Evolutionary conservation across 208 protist genomes (phyloP), one percentile per base, ranked within the genome.

Genomic region (Trypanosoma brucei): DNA sequence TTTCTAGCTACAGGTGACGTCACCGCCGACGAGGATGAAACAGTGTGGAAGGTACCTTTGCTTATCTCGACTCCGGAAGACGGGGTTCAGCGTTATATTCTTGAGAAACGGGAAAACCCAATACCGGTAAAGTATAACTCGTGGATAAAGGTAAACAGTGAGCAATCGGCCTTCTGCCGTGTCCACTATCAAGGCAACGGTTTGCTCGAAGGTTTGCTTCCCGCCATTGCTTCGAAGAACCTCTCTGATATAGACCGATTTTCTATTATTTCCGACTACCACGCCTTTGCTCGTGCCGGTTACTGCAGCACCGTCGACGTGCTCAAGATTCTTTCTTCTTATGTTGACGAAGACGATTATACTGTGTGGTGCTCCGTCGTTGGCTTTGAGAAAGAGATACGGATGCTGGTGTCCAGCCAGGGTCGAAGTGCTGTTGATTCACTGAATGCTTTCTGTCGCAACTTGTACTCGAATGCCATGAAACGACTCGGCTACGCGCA

Each of bases 1-100:
- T 81, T 77, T 62, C 51, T 87, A 35, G 39, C 71, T 35, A 72
- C 69, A 31, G 69, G 68, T 40, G 77, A 79, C 44, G 68, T 44
- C n/a, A 57, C 66, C 3, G 46, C 44, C 0, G 70, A 39, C 11
- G 79, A 84, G 53, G 75, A 90, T 58, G 50, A 63, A 42, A 69
- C 68, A n/a, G 35, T 93, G 33, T 94, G 87, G 87, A 78, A 76
- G 44, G 81, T 94, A 55, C 87, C 87, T 33, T 50, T 81, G n/a
- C 48, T 65, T 42, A 34, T 68, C 36, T 36, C 49, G 37, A 53
- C 42, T 31, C 49, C 60, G 49, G 67, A 75, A 40, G 35, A 54
- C 36, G 42, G 40, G 2, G 7, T 68, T 59, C 54, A 61, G 34
- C 22, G 34, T 3, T n/a, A 31, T 35, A 31, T 64, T 57, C 1